phyloP scores from a whole-genome alignment of 805 yeast genomes.

The Kodamaea neixiangensis region DNA sequence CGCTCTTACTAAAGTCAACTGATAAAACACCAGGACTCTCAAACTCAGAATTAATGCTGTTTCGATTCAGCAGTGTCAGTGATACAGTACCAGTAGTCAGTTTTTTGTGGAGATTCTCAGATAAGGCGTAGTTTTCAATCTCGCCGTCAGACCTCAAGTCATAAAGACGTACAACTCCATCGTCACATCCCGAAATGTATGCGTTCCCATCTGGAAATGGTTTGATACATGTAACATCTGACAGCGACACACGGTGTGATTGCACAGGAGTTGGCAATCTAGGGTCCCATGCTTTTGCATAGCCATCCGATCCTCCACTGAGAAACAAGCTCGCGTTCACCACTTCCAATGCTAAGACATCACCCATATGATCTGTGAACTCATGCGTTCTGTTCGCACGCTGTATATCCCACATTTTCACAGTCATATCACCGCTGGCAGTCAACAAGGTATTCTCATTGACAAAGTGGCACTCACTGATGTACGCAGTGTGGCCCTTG shows the following conservation, averaged over 20 bases:
- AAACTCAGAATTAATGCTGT: slow-evolving; percentile 28
- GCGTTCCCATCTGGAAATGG: slow-evolving; percentile 72
- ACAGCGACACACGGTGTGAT: slow-evolving; percentile 54
- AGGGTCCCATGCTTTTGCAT: slow-evolving; percentile 41
- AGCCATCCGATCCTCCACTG: slow-evolving; percentile 70
- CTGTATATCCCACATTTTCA: slow-evolving; percentile 76
- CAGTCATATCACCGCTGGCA: slow-evolving; percentile 80
- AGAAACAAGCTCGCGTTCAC: slow-evolving; percentile 41
- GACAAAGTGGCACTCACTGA: slow-evolving; percentile 73
- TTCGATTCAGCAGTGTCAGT: slow-evolving; percentile 1
- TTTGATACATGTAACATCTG: slow-evolving; percentile 62
- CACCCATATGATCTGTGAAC: slow-evolving; percentile 70
- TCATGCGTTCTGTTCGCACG: slow-evolving; percentile 55
- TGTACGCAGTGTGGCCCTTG: slow-evolving; percentile 82
- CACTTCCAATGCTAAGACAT: slow-evolving; percentile 47
- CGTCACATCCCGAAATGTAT: slow-evolving; percentile 77
- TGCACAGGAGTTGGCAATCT: slow-evolving; percentile 46
- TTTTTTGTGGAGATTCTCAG: slow-evolving; percentile 11
- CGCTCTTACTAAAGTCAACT: slow-evolving; percentile 70
- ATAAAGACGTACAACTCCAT: slow-evolving; percentile 66
- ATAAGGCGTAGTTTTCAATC: slow-evolving; percentile 49
- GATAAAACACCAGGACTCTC: slow-evolving; percentile 73
- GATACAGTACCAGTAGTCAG: not conserved
- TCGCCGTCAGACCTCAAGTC: slow-evolving; percentile 80
- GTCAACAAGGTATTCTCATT: slow-evolving; percentile 57